Evolutionary conservation across 768 basidiomycete species (phyloP), one percentile per base, ranked within the genome.

Genomic region (Imleria badia): DNA sequence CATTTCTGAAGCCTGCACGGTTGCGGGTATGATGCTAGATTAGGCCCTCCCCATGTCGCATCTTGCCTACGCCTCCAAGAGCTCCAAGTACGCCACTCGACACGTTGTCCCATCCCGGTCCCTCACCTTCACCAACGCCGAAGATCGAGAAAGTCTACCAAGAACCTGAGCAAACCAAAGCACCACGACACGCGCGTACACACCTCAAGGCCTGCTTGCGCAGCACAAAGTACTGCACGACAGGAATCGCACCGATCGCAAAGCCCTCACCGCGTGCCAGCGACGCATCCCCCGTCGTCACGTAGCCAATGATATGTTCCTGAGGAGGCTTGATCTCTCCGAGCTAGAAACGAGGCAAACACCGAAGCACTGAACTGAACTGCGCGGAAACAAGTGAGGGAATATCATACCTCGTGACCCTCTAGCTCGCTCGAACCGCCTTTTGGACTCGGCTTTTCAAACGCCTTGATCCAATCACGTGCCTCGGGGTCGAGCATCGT

Each of bases 251-350:
- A 17, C 86, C 96, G 13, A 97, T 77, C 3, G 83, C 94, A 61
- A 83, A 83, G 0, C 91, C 94, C 54, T 81, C 73, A 0, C 95
- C 95, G 29, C 85, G 80, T 0, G 84, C 78, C 9, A 98, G 78
- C 2, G 94, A 95, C 66, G 81, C 88, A 55, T 85, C 85, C 0
- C 94, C 95, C 3, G 89, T 86, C 0, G 93, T 92, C 19, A 94
- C 78, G 63, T 89, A 91, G 1, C 96, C 95, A 48, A 96, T 82
- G 23, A 90, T 77, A 4, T 72, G 65, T 4, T 73, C 66, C 44
- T 76, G 65, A 2, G 73, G 62, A 6, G 84, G 76, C 8, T 72
- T 67, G 7, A 69, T 58, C 54, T 77, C 73, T 13, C 77, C 78
- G 5, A 84, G 63, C 85, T 87, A 46, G 34, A 52, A 57, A 46